Conservation (phyloP, 2,329 filamentous ascomycete species). For the Xylariaceae sp. region DNA sequence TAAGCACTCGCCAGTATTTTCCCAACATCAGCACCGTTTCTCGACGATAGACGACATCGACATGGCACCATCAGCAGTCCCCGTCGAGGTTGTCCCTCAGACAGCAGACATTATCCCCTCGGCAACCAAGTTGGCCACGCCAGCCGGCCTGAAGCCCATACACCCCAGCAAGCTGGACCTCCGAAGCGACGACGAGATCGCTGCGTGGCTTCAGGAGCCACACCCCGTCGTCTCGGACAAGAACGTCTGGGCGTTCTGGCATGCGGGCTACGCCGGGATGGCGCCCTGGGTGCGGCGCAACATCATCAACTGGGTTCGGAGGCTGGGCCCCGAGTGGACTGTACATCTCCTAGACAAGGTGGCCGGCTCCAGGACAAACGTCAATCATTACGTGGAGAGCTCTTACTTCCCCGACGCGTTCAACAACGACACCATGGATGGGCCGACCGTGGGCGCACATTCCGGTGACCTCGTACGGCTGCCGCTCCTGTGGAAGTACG, state of each 20-base stretch:
- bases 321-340: slow-evolving; percentile 33
- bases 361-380: slow-evolving; percentile 32
- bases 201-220: slow-evolving; percentile 24
- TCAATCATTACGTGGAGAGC: slow-evolving; percentile 31
- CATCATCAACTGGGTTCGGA: slow-evolving; percentile 35
- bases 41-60: neutral
- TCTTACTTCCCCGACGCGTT: slow-evolving; percentile 37
- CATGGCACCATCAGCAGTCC: slow-evolving; percentile 18
- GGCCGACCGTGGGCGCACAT: slow-evolving; percentile 38
- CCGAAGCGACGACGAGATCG: slow-evolving; percentile 30
- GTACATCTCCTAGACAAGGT: slow-evolving; percentile 37
- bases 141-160: slow-evolving; percentile 22
- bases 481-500: slow-evolving; percentile 35
- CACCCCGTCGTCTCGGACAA: slow-evolving; percentile 33
- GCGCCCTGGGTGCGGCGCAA: slow-evolving; percentile 32
- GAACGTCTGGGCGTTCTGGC: slow-evolving; percentile 41
- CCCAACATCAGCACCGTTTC: neutral
- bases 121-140: slow-evolving; percentile 11
- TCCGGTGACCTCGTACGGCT: slow-evolving; percentile 43
- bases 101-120: slow-evolving; percentile 7
- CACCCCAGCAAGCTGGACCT: slow-evolving; percentile 24
- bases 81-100: slow-evolving; percentile 10
- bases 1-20: too few relatives aligned
- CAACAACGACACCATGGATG: slow-evolving; percentile 39
- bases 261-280: slow-evolving; percentile 32